These are phyloP conservation scores for Papiliotrema terrestris DNA, from an alignment of 1,284 basidiomycete species.

Conservation along the genomic window DNA sequence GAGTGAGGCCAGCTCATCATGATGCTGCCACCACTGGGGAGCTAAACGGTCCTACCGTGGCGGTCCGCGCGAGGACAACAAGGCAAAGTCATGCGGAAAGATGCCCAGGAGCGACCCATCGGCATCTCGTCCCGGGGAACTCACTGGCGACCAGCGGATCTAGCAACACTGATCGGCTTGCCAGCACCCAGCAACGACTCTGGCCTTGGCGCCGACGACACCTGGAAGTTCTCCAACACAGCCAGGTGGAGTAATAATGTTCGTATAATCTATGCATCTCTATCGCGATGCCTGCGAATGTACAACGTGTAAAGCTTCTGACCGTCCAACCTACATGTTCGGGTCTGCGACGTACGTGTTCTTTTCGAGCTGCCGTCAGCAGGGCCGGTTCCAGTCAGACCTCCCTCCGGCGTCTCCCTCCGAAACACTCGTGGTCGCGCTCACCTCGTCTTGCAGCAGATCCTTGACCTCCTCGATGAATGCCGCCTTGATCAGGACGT, in stretches of 20 bases:
- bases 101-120: too few species aligned
- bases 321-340: slow-evolving; percentile 14
- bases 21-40: too few species aligned
- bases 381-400: neutral
- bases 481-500: slow-evolving; percentile 36
- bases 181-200: too few species aligned
- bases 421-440: neutral
- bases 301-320: neutral
- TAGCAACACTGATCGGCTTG: too few species aligned
- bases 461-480: slow-evolving; percentile 37
- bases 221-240: too few species aligned
- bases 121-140: too few species aligned
- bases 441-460: slow-evolving; percentile 37
- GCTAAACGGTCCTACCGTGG: too few species aligned
- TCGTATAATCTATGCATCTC: neutral
- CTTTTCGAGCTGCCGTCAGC: slow-evolving; percentile 37
- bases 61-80: too few species aligned
- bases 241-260: too few species aligned
- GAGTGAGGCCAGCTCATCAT: slow-evolving; percentile 4
- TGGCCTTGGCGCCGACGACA: too few species aligned
- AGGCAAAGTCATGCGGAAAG: too few species aligned
- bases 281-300: neutral
- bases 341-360: slow-evolving; percentile 43
- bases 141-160: too few species aligned
- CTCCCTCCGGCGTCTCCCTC: neutral